Base-by-base conservation (phyloP, 805 yeast species). In the Nakazawaea siamensis region DNA sequence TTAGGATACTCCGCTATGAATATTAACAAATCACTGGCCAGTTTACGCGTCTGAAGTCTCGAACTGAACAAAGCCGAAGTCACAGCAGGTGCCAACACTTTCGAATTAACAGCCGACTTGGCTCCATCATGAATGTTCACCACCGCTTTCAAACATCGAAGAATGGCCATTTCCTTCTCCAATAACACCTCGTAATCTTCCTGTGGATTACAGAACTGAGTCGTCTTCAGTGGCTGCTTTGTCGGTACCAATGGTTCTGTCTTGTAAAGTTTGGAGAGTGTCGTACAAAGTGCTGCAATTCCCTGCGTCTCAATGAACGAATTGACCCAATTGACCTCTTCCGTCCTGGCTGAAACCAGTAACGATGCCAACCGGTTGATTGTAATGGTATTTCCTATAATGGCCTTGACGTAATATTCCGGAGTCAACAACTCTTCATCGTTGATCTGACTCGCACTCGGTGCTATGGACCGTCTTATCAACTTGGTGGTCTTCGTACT, bases 321-420 rank as follows among this genome's bases (percentile, higher is more conserved):
- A 39, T 78, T 71, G 1, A 88, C 95, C 98, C 98, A 92, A 24
- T 64, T 70, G 24, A 58, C 41, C 28, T 57, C 59, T 52, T 90
- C 97, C 0, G 97, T 86, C 43, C 97, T 74, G 28, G 90, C 64
- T 31, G 95, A 85, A 5, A 92, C 95, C 82, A 92, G 85, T 34
- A 92, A 66, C 45, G 83, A 83, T 26, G 81, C 84, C 43, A 90
- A 62, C 52, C 88, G 85, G 34, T 73, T 74, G 4, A 75, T 60
- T 1, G 82, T 64, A 35, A 88, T 76, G 21, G 73, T 58, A 47
- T 81, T 80, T 24, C 81, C 77, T 50, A 88, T 68, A 43, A 92
- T 66, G 41, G 70, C 70, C 34, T 81, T 70, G 13, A 90, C 87
- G 54, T 82, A 90, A 46, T 71, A 76, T 43, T 76, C 86, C 2